Conservation (phyloP, 2,329 filamentous ascomycete species). For the Alternaria postmessia region DNA sequence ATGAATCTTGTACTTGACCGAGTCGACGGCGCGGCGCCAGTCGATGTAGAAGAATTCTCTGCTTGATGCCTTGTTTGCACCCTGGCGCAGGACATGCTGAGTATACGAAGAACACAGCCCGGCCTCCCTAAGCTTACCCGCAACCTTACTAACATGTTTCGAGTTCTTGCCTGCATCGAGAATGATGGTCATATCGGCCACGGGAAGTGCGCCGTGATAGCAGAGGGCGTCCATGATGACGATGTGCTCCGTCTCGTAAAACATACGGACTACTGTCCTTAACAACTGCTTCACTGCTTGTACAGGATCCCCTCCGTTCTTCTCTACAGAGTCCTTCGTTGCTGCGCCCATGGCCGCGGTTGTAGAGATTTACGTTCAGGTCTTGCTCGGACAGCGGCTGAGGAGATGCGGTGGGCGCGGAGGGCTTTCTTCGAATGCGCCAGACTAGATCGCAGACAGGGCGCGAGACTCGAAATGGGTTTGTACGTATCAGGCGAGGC, state of each 20-base stretch:
- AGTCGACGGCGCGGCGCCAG: slow-evolving; percentile 91
- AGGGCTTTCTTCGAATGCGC: slow-evolving; percentile 22
- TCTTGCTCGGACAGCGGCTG: background rate
- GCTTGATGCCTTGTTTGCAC: slow-evolving; percentile 80
- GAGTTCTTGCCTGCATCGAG: slow-evolving; percentile 78
- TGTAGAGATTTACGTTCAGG: background rate
- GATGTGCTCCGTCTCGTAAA: slow-evolving; percentile 85
- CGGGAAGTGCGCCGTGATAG: slow-evolving; percentile 79
- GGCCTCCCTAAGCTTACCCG: slow-evolving; percentile 83
- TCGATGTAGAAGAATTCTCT: slow-evolving; percentile 98
- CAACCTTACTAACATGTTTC: slow-evolving; percentile 90
- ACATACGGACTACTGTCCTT: slow-evolving; percentile 83
- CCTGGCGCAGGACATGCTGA: slow-evolving; percentile 79
- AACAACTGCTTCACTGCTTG: slow-evolving; percentile 80
- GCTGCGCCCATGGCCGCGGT: slow-evolving; percentile 17
- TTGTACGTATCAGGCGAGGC: background rate
- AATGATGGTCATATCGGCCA: slow-evolving; percentile 86
- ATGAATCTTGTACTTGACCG: slow-evolving; percentile 93
- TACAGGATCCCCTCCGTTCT: slow-evolving; percentile 52
- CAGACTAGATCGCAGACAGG: slow-evolving; percentile 6
- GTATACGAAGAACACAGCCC: slow-evolving; percentile 81
- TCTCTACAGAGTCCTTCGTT: slow-evolving; percentile 58
- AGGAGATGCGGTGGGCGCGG: background rate
- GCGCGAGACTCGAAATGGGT: background rate
- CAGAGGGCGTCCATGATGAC: slow-evolving; percentile 82